Evolutionary conservation across 768 basidiomycete genomes (phyloP).

Genomic region (Lenzites betulinus): DNA sequence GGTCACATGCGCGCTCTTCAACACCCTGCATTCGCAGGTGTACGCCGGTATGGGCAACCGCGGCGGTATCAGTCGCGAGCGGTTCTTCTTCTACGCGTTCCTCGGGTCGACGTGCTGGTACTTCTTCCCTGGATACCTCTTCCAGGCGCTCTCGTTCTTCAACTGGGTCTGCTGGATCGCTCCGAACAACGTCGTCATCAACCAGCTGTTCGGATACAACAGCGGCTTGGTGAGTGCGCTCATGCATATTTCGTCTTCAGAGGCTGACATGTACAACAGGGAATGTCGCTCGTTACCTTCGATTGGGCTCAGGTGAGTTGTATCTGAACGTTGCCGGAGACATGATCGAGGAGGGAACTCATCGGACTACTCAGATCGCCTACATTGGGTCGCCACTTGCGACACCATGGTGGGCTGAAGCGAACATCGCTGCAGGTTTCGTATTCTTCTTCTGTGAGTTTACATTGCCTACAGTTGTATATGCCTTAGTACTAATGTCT

Average conservation of each 20-base stretch:
- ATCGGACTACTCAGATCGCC: slow-evolving; percentile 45
- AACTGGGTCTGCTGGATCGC: slow-evolving; percentile 73
- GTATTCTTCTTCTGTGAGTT: slow-evolving; percentile 46
- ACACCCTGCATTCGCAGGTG: slow-evolving; percentile 71
- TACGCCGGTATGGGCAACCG: slow-evolving; percentile 64
- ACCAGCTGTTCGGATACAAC: slow-evolving; percentile 58
- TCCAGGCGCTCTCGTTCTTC: slow-evolving; percentile 80
- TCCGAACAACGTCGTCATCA: slow-evolving; percentile 41
- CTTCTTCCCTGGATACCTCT: slow-evolving; percentile 75
- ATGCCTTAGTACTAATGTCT: background rate
- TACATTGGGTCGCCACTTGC: slow-evolving; percentile 66
- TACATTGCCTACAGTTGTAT: background rate
- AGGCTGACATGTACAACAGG: slow-evolving; percentile 15
- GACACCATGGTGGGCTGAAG: slow-evolving; percentile 81
- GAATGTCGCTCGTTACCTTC: slow-evolving; percentile 72
- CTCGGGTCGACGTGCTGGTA: slow-evolving; percentile 61
- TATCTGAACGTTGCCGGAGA: background rate
- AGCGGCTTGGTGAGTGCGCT: slow-evolving; percentile 10
- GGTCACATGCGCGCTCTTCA: slow-evolving; percentile 74
- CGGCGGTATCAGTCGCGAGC: slow-evolving; percentile 68
- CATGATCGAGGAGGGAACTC: background rate
- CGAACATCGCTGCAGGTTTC: slow-evolving; percentile 56
- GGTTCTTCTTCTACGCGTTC: slow-evolving; percentile 74
- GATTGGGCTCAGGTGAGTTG: slow-evolving; percentile 59
- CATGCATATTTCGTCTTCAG: slow-evolving; percentile 15